These are phyloP conservation scores for Rhodotorula sp. DNA, from an alignment of 1,284 basidiomycete species.

Conservation along the genomic window DNA sequence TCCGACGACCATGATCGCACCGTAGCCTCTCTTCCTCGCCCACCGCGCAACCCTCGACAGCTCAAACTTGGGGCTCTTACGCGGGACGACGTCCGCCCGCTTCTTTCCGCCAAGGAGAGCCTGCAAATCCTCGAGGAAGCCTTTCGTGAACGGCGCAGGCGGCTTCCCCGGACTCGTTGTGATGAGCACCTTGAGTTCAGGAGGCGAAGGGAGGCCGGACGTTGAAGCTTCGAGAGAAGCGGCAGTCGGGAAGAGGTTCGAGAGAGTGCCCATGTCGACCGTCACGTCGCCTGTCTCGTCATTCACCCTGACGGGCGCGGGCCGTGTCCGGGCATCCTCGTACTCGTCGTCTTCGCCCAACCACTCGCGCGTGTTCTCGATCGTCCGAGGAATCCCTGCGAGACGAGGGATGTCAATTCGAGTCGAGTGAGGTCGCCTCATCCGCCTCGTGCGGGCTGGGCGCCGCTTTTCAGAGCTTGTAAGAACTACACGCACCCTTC, in stretches of 20 bases:
- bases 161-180: slow-evolving; percentile 87
- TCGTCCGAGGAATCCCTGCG: slow-evolving; percentile 61
- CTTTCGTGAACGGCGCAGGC: slow-evolving; percentile 65
- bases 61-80: slow-evolving; percentile 91
- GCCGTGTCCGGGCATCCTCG: slow-evolving; percentile 49
- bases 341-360: slow-evolving; percentile 68
- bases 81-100: slow-evolving; percentile 77
- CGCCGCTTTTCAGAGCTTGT: background rate
- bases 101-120: slow-evolving; percentile 78
- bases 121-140: slow-evolving; percentile 86
- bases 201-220: slow-evolving; percentile 56
- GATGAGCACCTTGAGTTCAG: slow-evolving; percentile 80
- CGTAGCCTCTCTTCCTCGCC: slow-evolving; percentile 85
- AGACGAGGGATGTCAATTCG: slow-evolving; percentile 46
- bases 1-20: slow-evolving; percentile 86
- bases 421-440: background rate
- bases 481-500: slow-evolving; percentile 41
- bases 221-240: slow-evolving; percentile 28
- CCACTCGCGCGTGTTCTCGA: slow-evolving; percentile 92
- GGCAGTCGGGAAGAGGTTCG: slow-evolving; percentile 42
- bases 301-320: slow-evolving; percentile 41
- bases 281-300: slow-evolving; percentile 46
- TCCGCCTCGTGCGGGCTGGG: background rate
- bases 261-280: slow-evolving; percentile 44
- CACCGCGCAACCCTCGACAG: slow-evolving; percentile 89